A percentile compares a stretch with the other conserved stretches of the same genome.
Evolutionary conservation across 768 basidiomycete species (phyloP).

Genomic region (Glaciozyma martinii): DNA sequence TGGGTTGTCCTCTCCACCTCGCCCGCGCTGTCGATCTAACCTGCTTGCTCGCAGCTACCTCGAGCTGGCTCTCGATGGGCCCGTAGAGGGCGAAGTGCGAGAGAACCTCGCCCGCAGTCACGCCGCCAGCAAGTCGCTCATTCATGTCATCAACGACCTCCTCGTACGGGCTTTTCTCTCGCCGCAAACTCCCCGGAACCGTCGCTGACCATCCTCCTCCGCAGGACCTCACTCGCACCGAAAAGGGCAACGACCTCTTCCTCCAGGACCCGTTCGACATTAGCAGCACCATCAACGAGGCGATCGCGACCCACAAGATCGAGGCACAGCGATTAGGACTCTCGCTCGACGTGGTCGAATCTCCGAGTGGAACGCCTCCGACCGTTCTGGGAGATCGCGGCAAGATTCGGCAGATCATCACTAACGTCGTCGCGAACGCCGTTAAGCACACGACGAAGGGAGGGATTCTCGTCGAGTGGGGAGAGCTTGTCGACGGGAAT

Average conservation of each 20-base stretch:
- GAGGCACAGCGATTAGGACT: conserved; percentile 59
- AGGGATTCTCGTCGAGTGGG: conserved; percentile 54
- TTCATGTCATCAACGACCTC: conserved; percentile 77
- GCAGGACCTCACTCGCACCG: conserved; percentile 61
- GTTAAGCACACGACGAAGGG: conserved; percentile 66
- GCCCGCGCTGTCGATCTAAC: background rate
- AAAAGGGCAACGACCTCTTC: conserved; percentile 63
- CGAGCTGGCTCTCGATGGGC: conserved; percentile 69
- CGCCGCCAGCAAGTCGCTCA: conserved; percentile 63
- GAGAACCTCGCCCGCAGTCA: conserved; percentile 65
- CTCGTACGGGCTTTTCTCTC: conserved; percentile 43
- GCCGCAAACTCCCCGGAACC: background rate
- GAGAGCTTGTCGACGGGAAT: conserved; percentile 55
- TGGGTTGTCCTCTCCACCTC: conserved; percentile 34
- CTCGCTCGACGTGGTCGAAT: conserved; percentile 49
- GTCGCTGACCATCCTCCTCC: background rate
- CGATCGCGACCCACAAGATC: conserved; percentile 53
- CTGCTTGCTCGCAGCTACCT: conserved; percentile 49
- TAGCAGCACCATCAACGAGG: conserved; percentile 52
- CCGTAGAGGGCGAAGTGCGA: conserved; percentile 61
- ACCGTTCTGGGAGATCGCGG: conserved; percentile 56
- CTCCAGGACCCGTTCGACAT: conserved; percentile 58
- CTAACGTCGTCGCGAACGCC: conserved; percentile 68
- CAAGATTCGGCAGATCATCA: conserved; percentile 63
- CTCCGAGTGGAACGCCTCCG: conserved; percentile 48